A percentile compares a stretch with the other conserved stretches of the same genome.
These are phyloP conservation scores for Dendrocalamus latiflorus DNA, from an alignment of 202 grass and related monocot species.

Conservation along the genomic window DNA sequence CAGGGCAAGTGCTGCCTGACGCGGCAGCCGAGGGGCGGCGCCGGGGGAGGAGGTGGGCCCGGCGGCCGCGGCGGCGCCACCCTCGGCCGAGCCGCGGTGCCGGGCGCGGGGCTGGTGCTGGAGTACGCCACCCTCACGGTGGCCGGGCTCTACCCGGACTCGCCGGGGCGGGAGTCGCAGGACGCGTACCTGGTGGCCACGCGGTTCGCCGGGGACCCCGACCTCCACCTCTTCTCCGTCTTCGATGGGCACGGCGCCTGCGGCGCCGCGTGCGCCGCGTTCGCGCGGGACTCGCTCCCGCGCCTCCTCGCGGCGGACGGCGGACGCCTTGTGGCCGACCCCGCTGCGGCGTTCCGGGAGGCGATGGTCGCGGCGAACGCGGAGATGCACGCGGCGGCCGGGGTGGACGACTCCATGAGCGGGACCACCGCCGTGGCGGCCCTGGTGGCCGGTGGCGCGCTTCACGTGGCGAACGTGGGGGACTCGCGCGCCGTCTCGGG, in stretches of 20 bases:
- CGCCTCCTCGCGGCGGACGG: slow-evolving; percentile 32
- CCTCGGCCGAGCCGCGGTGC: slow-evolving; percentile 42
- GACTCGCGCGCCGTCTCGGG: slow-evolving; percentile 79
- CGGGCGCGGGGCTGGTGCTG: slow-evolving; percentile 45
- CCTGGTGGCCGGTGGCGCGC: slow-evolving; percentile 47
- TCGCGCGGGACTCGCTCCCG: slow-evolving; percentile 58
- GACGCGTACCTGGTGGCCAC: slow-evolving; percentile 56
- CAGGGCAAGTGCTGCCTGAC: slow-evolving; percentile 70
- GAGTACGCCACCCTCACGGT: slow-evolving; percentile 61
- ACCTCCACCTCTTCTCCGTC: slow-evolving; percentile 83
- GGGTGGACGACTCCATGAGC: slow-evolving; percentile 83
- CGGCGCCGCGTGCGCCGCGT: slow-evolving; percentile 55
- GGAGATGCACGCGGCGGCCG: slow-evolving; percentile 57
- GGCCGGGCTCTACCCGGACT: slow-evolving; percentile 62
- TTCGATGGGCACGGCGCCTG: slow-evolving; percentile 83
- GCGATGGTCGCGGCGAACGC: slow-evolving; percentile 55
- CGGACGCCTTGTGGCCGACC: slow-evolving; percentile 29
- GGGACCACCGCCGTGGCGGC: slow-evolving; percentile 86
- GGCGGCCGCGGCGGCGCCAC: slow-evolving; percentile 33
- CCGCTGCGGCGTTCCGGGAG: slow-evolving; percentile 41
- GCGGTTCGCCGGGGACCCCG: slow-evolving; percentile 54
- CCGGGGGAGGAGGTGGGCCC: not conserved
- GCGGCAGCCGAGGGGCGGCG: not conserved
- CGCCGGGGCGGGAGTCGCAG: slow-evolving; percentile 55
- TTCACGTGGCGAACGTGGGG: slow-evolving; percentile 87